These are phyloP conservation scores for Amphibolis antarctica DNA, from an alignment of 106 monocot genomes.

Conservation along the genomic window DNA sequence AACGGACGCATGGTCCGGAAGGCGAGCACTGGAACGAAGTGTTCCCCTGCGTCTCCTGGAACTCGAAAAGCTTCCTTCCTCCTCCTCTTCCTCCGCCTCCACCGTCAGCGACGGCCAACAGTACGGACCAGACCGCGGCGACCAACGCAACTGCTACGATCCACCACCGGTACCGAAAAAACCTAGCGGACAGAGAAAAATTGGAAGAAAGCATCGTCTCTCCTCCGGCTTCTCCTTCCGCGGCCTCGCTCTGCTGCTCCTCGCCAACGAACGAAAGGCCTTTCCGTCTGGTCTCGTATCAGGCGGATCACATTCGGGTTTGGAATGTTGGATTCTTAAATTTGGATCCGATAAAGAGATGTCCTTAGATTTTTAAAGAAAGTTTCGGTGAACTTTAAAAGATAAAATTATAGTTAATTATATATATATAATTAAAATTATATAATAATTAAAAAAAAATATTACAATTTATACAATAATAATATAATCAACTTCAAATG, in stretches of 20 bases:
- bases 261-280: too few species aligned
- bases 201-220: background rate
- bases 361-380: too few species aligned
- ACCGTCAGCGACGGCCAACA: background rate
- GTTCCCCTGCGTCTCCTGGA: conserved; percentile 59
- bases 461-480: too few species aligned
- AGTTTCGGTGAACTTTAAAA: too few species aligned
- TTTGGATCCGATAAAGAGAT: too few species aligned
- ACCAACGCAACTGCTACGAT: background rate
- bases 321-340: too few species aligned
- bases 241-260: background rate
- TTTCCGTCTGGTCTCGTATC: too few species aligned
- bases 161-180: background rate
- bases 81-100: conserved; percentile 5
- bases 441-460: too few species aligned
- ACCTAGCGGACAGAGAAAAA: background rate
- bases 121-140: background rate
- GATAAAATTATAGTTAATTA: too few species aligned
- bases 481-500: too few species aligned
- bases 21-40: conserved; percentile 71
- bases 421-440: too few species aligned
- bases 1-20: conserved; percentile 80
- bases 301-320: too few species aligned
- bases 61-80: conserved; percentile 44
- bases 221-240: background rate